A percentile compares a stretch with the other conserved stretches of the same genome.
Evolutionary conservation across 345 rosid genomes (phyloP).

Genomic region (Atalantia buxifolia): DNA sequence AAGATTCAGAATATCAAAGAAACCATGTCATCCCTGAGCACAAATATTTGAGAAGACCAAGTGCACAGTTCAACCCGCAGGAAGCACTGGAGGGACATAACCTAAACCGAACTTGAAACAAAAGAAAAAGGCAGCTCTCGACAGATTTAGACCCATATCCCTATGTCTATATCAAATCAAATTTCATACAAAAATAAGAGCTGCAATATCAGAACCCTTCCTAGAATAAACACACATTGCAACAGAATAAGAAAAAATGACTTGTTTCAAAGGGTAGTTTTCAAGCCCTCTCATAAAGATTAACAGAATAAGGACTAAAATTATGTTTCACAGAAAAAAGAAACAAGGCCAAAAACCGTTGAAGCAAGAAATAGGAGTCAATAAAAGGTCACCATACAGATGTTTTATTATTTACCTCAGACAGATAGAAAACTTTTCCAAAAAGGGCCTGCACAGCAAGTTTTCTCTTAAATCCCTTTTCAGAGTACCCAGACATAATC

Average conservation of each 20-base stretch:
- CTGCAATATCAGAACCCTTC: not conserved
- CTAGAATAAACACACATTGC: not conserved
- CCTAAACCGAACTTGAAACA: not conserved
- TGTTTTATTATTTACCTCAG: conserved; percentile 53
- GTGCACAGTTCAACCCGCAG: not conserved
- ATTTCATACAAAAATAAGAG: too few species aligned
- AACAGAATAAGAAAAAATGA: not conserved
- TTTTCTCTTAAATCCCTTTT: conserved; percentile 88
- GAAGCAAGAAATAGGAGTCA: not conserved
- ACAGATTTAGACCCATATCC: too few species aligned
- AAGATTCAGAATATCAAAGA: not conserved
- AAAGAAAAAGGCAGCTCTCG: too few species aligned
- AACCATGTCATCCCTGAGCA: not conserved
- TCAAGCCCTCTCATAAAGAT: not conserved
- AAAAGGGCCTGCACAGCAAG: conserved; percentile 88
- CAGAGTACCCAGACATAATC: conserved; percentile 78
- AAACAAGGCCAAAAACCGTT: not conserved
- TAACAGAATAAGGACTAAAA: not conserved
- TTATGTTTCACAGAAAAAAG: not conserved
- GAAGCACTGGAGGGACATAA: not conserved
- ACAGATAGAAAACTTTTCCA: conserved; percentile 83
- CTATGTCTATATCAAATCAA: too few species aligned
- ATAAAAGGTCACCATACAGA: not conserved
- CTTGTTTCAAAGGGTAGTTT: not conserved
- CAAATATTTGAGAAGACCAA: not conserved